These are phyloP conservation scores for Boletus vinaceobasis DNA, from an alignment of 768 basidiomycete species.

Conservation along the genomic window DNA sequence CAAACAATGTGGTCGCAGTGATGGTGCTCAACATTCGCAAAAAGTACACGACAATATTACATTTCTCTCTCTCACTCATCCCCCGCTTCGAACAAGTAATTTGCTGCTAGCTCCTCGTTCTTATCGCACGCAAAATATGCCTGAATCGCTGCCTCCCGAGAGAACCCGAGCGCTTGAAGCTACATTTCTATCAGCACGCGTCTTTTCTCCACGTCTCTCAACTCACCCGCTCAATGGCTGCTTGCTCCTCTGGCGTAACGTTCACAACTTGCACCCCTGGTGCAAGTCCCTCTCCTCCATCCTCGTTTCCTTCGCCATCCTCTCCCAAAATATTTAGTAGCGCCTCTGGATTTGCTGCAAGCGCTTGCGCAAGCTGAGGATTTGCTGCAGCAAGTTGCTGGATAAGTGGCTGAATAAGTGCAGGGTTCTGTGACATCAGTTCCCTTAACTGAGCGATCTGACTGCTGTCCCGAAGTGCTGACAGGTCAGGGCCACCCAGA, in stretches of 20 bases:
- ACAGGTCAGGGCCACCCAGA: slow-evolving; percentile 39
- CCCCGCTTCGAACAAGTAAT: slow-evolving; percentile 83
- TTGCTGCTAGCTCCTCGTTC: slow-evolving; percentile 95
- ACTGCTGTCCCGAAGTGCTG: slow-evolving; percentile 56
- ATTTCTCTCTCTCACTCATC: slow-evolving; percentile 36
- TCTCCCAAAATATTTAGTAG: slow-evolving; percentile 62
- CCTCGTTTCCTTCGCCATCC: slow-evolving; percentile 37
- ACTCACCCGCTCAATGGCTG: slow-evolving; percentile 85
- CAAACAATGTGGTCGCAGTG: slow-evolving; percentile 24
- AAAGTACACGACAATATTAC: slow-evolving; percentile 1
- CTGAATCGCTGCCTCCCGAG: slow-evolving; percentile 75
- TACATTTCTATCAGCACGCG: slow-evolving; percentile 29
- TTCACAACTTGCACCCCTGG: slow-evolving; percentile 46
- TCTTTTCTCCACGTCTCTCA: neutral
- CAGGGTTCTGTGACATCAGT: slow-evolving; percentile 74
- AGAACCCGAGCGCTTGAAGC: slow-evolving; percentile 87
- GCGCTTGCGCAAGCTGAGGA: slow-evolving; percentile 66
- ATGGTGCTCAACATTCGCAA: neutral
- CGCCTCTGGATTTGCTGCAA: slow-evolving; percentile 70
- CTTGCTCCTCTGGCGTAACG: slow-evolving; percentile 83
- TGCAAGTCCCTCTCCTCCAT: slow-evolving; percentile 36
- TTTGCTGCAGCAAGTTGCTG: slow-evolving; percentile 77
- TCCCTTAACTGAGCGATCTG: slow-evolving; percentile 72
- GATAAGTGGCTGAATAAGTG: slow-evolving; percentile 69
- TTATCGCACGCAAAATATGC: slow-evolving; percentile 95